phyloP scores from a whole-genome alignment of 1,284 basidiomycete species.

The Quambalaria eucalypti region DNA sequence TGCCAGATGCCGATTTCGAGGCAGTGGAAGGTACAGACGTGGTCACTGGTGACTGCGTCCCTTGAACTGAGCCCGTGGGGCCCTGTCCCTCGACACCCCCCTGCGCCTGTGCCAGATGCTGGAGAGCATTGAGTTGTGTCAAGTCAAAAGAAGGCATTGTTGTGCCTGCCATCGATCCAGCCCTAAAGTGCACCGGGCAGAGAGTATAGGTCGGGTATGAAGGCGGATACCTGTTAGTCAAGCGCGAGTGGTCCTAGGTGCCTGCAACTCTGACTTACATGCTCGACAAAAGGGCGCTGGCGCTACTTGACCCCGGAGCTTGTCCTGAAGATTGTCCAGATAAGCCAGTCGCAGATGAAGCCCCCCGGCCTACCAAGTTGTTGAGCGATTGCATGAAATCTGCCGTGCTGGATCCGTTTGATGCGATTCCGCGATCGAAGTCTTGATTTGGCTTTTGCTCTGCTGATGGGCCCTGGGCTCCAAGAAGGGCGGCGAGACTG shows the following conservation, averaged over 20 bases:
- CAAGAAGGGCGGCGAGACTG: background rate
- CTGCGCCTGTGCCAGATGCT: background rate
- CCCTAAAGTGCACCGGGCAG: background rate
- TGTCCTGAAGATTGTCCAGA: background rate
- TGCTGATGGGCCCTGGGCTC: background rate
- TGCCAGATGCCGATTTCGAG: background rate
- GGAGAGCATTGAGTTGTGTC: background rate
- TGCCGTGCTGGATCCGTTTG: background rate
- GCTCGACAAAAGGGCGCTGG: too few species aligned
- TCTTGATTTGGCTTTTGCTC: too few species aligned
- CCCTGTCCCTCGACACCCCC: too few species aligned
- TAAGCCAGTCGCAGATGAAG: background rate
- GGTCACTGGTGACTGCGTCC: background rate
- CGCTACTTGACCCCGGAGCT: background rate
- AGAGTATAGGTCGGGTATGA: background rate
- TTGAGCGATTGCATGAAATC: background rate
- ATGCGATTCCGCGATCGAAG: background rate
- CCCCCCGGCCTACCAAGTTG: background rate
- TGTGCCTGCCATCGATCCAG: background rate
- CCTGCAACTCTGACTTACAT: background rate
- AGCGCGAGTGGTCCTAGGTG: background rate
- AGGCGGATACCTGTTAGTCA: background rate
- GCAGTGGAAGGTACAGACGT: background rate
- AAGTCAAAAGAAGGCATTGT: background rate
- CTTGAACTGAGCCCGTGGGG: background rate